Evolutionary conservation across 257 asterid genomes (phyloP).

Genomic region (Knoxia roxburghii): DNA sequence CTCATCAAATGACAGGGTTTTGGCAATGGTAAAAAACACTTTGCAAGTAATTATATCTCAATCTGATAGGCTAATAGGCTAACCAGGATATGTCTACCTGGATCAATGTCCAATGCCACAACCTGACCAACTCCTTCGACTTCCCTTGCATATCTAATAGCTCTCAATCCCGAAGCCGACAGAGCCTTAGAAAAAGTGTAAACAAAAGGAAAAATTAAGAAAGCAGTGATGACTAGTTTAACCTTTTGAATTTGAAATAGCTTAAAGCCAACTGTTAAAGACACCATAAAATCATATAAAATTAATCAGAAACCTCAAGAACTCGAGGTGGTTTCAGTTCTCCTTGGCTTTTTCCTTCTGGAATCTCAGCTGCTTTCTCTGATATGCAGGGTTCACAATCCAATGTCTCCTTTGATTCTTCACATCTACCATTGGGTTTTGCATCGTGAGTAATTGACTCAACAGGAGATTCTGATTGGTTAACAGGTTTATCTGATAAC

Average conservation of each 20-base stretch:
- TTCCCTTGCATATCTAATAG: conserved; percentile 94
- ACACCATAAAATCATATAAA: not conserved
- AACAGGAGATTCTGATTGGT: conserved; percentile 22
- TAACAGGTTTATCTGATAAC: conserved; percentile 27
- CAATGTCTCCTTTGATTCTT: conserved; percentile 32
- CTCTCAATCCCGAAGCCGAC: conserved; percentile 96
- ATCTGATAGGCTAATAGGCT: not conserved
- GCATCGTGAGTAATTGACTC: conserved; percentile 29
- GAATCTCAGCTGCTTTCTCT: conserved; percentile 30
- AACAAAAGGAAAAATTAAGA: not conserved
- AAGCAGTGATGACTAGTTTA: not conserved
- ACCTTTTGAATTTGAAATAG: not conserved
- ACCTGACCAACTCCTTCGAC: conserved; percentile 87
- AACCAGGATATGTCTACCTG: conserved; percentile 37
- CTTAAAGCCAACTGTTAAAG: not conserved
- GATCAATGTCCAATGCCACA: conserved; percentile 88
- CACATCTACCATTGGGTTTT: conserved; percentile 41
- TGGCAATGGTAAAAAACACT: not conserved
- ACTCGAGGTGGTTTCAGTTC: conserved; percentile 68
- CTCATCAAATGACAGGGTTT: not conserved
- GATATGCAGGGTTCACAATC: conserved; percentile 36
- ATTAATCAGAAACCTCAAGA: conserved; percentile 57
- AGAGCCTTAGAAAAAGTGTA: conserved; percentile 55
- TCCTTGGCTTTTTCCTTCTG: conserved; percentile 38
- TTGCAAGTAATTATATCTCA: not conserved